A percentile compares a stretch with the other conserved stretches of the same genome.
These are phyloP conservation scores for Bolboschoenus planiculmis DNA, from an alignment of 176 grass and related monocot genomes.

Conservation along the genomic window DNA sequence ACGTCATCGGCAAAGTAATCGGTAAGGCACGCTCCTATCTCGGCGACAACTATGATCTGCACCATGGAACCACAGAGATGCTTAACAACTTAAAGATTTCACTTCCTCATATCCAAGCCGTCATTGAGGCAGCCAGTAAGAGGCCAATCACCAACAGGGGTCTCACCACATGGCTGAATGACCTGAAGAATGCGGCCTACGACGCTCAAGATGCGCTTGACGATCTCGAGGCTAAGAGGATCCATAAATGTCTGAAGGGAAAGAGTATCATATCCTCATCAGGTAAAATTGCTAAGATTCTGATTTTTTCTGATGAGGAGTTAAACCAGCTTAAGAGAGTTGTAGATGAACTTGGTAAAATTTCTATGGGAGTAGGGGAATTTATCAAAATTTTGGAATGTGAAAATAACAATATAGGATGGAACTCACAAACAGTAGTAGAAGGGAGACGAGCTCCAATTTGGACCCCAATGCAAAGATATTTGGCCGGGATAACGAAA, in stretches of 20 bases:
- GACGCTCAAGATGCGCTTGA: background rate
- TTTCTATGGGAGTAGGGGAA: background rate
- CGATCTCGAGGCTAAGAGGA: background rate
- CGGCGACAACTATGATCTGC: background rate
- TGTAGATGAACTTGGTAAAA: background rate
- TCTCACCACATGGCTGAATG: background rate
- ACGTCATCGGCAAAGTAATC: background rate
- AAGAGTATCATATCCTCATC: background rate
- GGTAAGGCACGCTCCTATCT: background rate
- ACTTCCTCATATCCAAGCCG: background rate
- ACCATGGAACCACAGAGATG: background rate
- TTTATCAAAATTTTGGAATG: background rate
- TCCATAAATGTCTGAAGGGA: background rate
- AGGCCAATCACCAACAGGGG: background rate
- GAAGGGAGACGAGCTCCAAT: background rate
- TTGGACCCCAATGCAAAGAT: background rate
- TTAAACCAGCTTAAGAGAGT: background rate
- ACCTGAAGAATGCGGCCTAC: background rate
- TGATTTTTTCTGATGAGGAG: background rate
- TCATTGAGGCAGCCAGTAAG: slow-evolving; percentile 2
- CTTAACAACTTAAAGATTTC: background rate
- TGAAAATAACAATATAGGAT: too few relatives aligned
- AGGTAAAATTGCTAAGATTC: background rate
- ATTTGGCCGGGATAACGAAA: background rate
- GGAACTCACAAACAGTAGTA: too few relatives aligned